Evolutionary conservation across 345 rosid species (phyloP), one percentile per base, ranked within the genome.

Genomic region (Gossypium bickii): DNA sequence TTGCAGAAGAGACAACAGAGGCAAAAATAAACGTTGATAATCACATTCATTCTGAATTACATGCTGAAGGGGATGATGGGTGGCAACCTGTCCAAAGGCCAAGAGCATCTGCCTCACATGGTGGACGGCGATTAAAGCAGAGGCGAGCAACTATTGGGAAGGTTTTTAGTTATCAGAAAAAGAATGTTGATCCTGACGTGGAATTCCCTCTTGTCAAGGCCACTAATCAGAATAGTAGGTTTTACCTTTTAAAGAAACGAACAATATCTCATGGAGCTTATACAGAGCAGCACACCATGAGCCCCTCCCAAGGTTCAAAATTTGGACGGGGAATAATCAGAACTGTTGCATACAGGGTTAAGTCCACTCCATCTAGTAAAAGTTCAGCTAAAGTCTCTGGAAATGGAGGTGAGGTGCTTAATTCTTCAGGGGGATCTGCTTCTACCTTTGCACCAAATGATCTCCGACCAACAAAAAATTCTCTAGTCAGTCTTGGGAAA

Each of bases 1-100:
- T 64, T 65, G 70, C 72, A 68, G 89, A 91, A 71, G 88, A 80
- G 74, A 62, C 84, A 78, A 73, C 45, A 27, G 87, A 85, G 45
- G 75, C 76, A 44, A 84, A 84, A 75, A 78, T 79, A 64, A 64
- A 78, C 70, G 51, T 67, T 53, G 78, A 75, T 45, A 76, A 76
- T 74, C 84, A 84, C 71, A 74, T 56, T 70, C 77, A 74, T 41
- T 60, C 83, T 52, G 93, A 89, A 81, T 79, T 84, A 69, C 87
- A 76, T 63, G 84, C 82, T 70, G 97, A 89, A 82, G 92, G 89
- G 60, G 95, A 88, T 78, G 98, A 90, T 80, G 98, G 98, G 56
- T 95, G 99, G 99, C 98, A 95, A 79, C 83, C 98, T 6, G 99
- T 89, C 79, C 99, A 93, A 75, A 90, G 98, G 87, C 92, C 86